These are phyloP conservation scores for Achlya hypogyna DNA, from an alignment of 352 stramenopile genomes.

Conservation along the genomic window DNA sequence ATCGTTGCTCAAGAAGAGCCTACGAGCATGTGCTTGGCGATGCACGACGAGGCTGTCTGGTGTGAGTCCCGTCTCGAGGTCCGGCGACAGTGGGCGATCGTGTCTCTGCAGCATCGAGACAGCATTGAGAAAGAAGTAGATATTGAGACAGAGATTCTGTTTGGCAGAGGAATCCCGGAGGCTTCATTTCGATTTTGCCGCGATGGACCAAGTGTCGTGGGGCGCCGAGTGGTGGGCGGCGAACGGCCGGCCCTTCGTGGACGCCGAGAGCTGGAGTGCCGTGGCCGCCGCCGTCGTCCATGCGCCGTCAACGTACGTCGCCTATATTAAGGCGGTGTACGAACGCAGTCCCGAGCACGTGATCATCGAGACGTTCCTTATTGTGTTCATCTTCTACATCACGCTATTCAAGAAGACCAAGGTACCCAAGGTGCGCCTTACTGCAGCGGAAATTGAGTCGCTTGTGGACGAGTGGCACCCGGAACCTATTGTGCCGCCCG, in stretches of 20 bases:
- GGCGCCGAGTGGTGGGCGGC: conserved; percentile 19
- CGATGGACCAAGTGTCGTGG: conserved; percentile 12
- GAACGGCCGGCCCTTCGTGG: conserved; percentile 17
- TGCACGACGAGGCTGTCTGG: no score
- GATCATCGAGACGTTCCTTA: conserved; percentile 95
- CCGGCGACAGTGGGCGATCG: neutral
- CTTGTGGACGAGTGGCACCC: conserved; percentile 84
- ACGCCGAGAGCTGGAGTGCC: conserved; percentile 7
- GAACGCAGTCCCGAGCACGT: conserved; percentile 89
- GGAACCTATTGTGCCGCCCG: conserved; percentile 73
- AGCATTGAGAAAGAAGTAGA: neutral
- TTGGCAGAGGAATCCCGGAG: neutral
- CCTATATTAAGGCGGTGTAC: conserved; percentile 76
- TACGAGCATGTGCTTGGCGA: no score
- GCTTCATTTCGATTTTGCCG: neutral
- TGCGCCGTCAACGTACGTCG: conserved; percentile 21
- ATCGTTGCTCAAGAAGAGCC: neutral
- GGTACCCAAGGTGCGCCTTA: conserved; percentile 59
- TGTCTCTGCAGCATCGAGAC: neutral
- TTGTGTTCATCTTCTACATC: conserved; percentile 93
- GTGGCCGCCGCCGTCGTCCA: neutral
- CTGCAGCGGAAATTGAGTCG: conserved; percentile 83
- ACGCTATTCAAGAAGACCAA: conserved; percentile 81
- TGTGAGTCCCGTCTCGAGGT: no score
- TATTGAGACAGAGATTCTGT: conserved; percentile 3